A percentile compares a stretch with the other conserved stretches of the same genome.
phyloP scores from a whole-genome alignment of 2,329 filamentous ascomycete genomes.

The Raffaelea arxii region DNA sequence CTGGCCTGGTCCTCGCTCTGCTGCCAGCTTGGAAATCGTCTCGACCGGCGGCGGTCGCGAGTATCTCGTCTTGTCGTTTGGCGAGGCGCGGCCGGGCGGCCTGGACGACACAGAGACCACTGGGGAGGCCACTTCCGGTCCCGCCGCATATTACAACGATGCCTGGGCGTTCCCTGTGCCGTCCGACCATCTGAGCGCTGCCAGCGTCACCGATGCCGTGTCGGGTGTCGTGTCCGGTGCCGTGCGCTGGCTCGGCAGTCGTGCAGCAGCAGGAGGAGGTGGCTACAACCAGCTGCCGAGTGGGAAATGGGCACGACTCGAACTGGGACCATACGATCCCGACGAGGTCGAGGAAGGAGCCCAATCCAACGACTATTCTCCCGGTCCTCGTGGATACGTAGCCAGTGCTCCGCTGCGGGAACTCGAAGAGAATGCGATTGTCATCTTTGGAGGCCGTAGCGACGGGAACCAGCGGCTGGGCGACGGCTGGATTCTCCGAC shows the following conservation, averaged over 20 bases:
- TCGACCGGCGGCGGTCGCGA: conserved; percentile 50
- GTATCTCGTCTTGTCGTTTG: conserved; percentile 52
- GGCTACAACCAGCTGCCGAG: conserved; percentile 19
- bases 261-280: too few relatives aligned
- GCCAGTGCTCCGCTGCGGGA: conserved; percentile 47
- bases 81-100: conserved; percentile 41
- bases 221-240: too few relatives aligned
- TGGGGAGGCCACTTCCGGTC: too few relatives aligned
- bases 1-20: conserved; percentile 45
- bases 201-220: conserved; percentile 46
- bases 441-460: conserved; percentile 51
- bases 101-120: too few relatives aligned
- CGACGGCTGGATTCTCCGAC: conserved; percentile 55
- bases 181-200: conserved; percentile 41
- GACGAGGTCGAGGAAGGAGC: conserved; percentile 33
- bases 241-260: too few relatives aligned
- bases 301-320: conserved; percentile 48
- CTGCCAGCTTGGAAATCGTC: conserved; percentile 43
- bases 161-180: conserved; percentile 57
- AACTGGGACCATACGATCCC: conserved; percentile 38
- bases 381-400: conserved; percentile 46
- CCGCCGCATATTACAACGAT: conserved; percentile 46
- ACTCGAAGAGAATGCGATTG: conserved; percentile 47
- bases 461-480: conserved; percentile 40
- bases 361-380: conserved; percentile 31